Evolutionary conservation across 257 asterid genomes (phyloP), one percentile per base, ranked within the genome.

Genomic region (Anisodus tanguticus): DNA sequence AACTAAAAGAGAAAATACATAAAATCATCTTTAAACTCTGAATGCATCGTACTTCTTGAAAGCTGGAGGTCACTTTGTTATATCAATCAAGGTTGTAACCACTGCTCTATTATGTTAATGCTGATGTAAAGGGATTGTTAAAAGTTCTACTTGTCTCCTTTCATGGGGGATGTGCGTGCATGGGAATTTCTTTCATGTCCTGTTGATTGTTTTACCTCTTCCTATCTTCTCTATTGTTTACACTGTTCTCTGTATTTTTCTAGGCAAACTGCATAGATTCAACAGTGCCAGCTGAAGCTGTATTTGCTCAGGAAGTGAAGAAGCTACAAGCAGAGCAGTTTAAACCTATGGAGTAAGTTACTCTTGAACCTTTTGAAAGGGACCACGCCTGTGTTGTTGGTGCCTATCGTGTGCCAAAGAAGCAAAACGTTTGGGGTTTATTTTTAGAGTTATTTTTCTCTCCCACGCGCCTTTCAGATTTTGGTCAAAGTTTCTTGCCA

Each of bases 361-460:
- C 99, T 1, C 97, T 95, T 0, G 99, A 95, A 77, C 99, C 99
- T 0, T 95, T 95, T 8, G 99, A 95, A 85, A 86, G 99, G n/a
- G 98, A 95, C 88, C 99, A 95, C 66, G 99, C 99, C 16, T 95
- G 98, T 76, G 99, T 95, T 1, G 97, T 95, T 9, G 99, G 99
- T 60, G 89, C 89, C 19, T 95, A 95, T 80, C 92, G 99, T 37
- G 80, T 92, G 39, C 94, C 97, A 0, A 94, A 92, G 94, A 94
- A 94, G 68, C 90, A 85, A n/a, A 95, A 94, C 26, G 26, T 22
- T 22, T 22, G 26, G 26, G 26, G 26, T 22, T 22, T 22, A 22
- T 22, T 22, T 22, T 22, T 22, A 22, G 26, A 22, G 26, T 22
- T 22, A 22, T 22, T 22, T 22, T 22, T 22, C 26, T 22, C 26